Conservation (phyloP, 2,329 filamentous ascomycete genomes). For the Geosmithia flava region DNA sequence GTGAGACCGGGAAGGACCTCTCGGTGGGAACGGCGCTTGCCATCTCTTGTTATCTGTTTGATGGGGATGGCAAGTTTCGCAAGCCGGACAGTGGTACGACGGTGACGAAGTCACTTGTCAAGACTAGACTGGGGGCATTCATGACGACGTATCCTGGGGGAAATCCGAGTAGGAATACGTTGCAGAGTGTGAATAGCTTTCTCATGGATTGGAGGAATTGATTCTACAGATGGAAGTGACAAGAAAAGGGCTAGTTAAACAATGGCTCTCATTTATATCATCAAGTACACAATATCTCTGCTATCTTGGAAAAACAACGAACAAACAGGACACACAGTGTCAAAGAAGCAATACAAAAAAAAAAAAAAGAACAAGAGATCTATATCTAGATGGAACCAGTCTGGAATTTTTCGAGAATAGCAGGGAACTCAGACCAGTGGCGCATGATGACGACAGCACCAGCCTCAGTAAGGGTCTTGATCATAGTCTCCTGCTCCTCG, state of each 20-base stretch:
- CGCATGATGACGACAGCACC: slow-evolving; percentile 52
- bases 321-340: neutral
- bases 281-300: neutral
- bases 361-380: neutral
- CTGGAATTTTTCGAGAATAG: slow-evolving; percentile 31
- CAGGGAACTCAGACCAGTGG: slow-evolving; percentile 44
- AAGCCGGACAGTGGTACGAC: slow-evolving; percentile 7
- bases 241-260: neutral
- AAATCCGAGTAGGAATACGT: slow-evolving; percentile 72
- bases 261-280: slow-evolving; percentile 6
- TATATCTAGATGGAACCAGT: slow-evolving; percentile 17
- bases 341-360: no score
- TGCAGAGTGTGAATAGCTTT: slow-evolving; percentile 87
- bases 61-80: slow-evolving; percentile 42
- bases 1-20: slow-evolving; percentile 68
- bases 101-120: slow-evolving; percentile 66
- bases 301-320: slow-evolving; percentile 1
- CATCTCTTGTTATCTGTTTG: slow-evolving; percentile 61
- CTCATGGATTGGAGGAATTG: slow-evolving; percentile 50
- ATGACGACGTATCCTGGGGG: slow-evolving; percentile 66
- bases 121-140: slow-evolving; percentile 68
- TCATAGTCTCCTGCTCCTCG: slow-evolving; percentile 53
- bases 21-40: slow-evolving; percentile 68
- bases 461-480: slow-evolving; percentile 43
- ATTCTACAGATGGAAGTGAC: slow-evolving; percentile 1